Evolutionary conservation across 2,329 filamentous ascomycete species (phyloP).

Genomic region (Colletotrichum neosansevieriae): DNA sequence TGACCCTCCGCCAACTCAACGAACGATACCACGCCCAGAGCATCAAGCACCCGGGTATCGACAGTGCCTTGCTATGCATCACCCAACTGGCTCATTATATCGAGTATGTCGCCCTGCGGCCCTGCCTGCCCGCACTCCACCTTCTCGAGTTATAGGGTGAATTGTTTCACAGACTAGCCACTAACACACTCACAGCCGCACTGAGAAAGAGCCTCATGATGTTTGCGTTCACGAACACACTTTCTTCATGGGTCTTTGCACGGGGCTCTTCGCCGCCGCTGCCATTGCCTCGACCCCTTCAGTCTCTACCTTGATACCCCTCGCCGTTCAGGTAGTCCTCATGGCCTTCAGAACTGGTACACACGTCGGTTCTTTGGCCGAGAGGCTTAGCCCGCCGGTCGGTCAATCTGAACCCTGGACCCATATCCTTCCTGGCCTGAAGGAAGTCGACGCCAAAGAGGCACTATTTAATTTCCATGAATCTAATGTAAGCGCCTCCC

Average conservation of each 20-base stretch:
- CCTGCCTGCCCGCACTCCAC: not conserved
- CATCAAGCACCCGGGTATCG: slow-evolving; percentile 70
- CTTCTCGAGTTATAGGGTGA: not conserved
- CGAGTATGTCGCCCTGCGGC: slow-evolving; percentile 60
- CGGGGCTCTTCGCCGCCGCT: slow-evolving; percentile 76
- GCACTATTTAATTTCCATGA: slow-evolving; percentile 70
- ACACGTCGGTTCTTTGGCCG: slow-evolving; percentile 64
- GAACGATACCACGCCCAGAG: slow-evolving; percentile 71
- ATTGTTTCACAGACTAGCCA: not conserved
- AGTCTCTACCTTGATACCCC: slow-evolving; percentile 69
- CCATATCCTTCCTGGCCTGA: slow-evolving; percentile 70
- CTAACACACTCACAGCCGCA: slow-evolving; percentile 56
- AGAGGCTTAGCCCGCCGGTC: slow-evolving; percentile 54
- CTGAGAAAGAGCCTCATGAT: slow-evolving; percentile 68
- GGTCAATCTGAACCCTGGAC: slow-evolving; percentile 73
- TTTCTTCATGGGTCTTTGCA: slow-evolving; percentile 74
- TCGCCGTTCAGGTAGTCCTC: slow-evolving; percentile 73
- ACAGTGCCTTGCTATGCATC: slow-evolving; percentile 74
- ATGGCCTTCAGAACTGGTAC: slow-evolving; percentile 75
- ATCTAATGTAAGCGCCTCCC: slow-evolving; percentile 56
- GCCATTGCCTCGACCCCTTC: slow-evolving; percentile 74
- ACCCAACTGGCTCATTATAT: slow-evolving; percentile 77
- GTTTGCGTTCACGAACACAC: slow-evolving; percentile 62
- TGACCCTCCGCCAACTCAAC: slow-evolving; percentile 72
- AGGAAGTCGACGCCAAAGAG: slow-evolving; percentile 62